phyloP scores from a whole-genome alignment of 495 filamentous ascomycete genomes.

The Neurospora africana region DNA sequence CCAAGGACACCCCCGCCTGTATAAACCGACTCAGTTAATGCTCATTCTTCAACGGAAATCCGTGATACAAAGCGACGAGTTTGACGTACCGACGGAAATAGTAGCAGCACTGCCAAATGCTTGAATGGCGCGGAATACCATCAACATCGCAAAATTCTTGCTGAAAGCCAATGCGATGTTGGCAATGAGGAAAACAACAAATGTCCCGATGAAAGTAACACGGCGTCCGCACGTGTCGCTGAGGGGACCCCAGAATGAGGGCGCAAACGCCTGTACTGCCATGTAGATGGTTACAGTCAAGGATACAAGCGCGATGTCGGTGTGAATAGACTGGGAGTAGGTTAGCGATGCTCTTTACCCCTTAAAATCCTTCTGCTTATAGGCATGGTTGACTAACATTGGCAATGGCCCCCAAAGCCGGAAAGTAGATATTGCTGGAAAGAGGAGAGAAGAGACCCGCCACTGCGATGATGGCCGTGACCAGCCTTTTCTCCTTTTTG shows the following conservation, averaged over 20 bases:
- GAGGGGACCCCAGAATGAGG: conserved; percentile 17
- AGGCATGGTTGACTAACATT: background rate
- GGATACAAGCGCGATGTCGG: conserved; percentile 9
- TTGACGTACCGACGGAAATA: conserved; percentile 22
- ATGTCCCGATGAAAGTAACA: conserved; percentile 38
- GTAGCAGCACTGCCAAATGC: conserved; percentile 39
- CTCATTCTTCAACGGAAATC: background rate
- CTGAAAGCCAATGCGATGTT: conserved; percentile 42
- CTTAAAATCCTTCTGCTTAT: too few species aligned
- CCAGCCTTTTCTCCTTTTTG: conserved; percentile 20
- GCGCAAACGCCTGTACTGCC: conserved; percentile 21
- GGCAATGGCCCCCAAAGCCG: conserved; percentile 18
- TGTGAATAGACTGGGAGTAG: conserved; percentile 2
- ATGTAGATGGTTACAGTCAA: conserved; percentile 23
- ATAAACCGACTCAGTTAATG: background rate
- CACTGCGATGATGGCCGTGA: conserved; percentile 28
- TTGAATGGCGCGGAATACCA: conserved; percentile 44
- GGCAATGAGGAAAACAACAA: conserved; percentile 41
- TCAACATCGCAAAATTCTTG: conserved; percentile 34
- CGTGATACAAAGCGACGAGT: background rate
- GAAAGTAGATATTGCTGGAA: conserved; percentile 28
- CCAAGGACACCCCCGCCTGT: conserved; percentile 37
- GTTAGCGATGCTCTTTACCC: background rate
- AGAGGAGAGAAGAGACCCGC: conserved; percentile 32
- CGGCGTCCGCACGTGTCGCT: conserved; percentile 17